Evolutionary conservation across 371 early-diverging fungal genomes (phyloP), one percentile per base, ranked within the genome.

Genomic region (Mucor saturninus): DNA sequence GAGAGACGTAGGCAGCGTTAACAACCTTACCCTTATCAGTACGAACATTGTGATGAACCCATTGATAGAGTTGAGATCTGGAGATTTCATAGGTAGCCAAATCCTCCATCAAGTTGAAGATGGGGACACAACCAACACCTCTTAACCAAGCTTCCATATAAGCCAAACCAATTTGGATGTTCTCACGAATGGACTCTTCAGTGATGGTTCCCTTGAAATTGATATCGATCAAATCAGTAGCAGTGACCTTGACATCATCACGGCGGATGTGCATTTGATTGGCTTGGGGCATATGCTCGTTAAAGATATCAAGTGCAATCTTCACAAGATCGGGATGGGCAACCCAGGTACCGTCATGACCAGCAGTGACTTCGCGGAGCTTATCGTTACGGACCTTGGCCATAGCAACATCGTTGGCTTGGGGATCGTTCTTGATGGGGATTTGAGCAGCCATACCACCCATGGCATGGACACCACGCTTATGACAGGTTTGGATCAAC

Each of bases 391-490:
- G 88, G 52, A 98, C 98, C 87, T 97, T 97, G 74, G 84, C 86
- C 87, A 98, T 89, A 48, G 98, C 97, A 26, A 89, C 89, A 58
- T 90, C 84, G 85, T 98, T 98, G 50, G 94, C 95, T 50, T 83
- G 75, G 46, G 82, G 71, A 75, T 97, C 86, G 81, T 92, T 88
- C 86, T 95, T 95, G 89, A 97, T 95, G 52, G 98, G 98, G 68
- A 98, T 98, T 80, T 96, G 95, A 49, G 98, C 98, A 45, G 98
- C 97, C 98, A 97, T 98, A 46, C 98, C 98, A 66, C 98, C 98
- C 96, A 98, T 98, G 51, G 98, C 98, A 74, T 98, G 98, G 10
- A 98, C 98, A 54, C 96, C 95, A 59, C 97, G 94, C 83, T 87
- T 89, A 80, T 98, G 98, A 80, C 98, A 98, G 14, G 97, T 97